Conservation (phyloP, 257 asterid species). For the Primulina huaijiensis region DNA sequence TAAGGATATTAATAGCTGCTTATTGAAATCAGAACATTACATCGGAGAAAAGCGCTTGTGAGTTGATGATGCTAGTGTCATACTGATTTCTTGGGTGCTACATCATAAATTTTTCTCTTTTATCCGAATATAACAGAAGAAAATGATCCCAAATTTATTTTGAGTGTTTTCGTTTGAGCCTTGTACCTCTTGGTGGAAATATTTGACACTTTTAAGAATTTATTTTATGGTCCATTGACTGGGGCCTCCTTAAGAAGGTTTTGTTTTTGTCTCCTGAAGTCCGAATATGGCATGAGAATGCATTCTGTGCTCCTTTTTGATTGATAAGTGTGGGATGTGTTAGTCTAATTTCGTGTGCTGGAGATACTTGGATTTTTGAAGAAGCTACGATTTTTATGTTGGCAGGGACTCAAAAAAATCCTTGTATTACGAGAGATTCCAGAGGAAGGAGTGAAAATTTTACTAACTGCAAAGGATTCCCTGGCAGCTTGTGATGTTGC, state of each 20-base stretch:
- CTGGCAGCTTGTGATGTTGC: constrained; percentile 91
- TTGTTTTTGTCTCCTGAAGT: background rate
- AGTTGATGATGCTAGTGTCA: background rate
- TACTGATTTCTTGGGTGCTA: background rate
- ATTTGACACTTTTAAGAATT: background rate
- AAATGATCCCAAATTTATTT: constrained; percentile 1
- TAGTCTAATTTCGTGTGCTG: constrained; percentile 19
- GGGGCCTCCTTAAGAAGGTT: background rate
- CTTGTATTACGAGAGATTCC: constrained; percentile 86
- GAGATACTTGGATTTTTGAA: constrained; percentile 15
- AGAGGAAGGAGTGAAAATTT: constrained; percentile 65
- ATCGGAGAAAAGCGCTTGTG: background rate
- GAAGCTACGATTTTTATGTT: constrained; percentile 15
- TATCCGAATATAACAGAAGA: background rate
- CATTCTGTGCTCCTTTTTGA: constrained; percentile 11
- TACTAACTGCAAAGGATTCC: constrained; percentile 68
- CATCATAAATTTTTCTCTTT: background rate
- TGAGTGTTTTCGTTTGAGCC: constrained; percentile 5
- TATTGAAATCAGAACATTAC: background rate
- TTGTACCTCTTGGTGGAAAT: background rate
- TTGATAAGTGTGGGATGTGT: background rate
- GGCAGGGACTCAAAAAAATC: constrained; percentile 70
- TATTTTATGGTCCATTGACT: background rate
- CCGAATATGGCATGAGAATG: background rate
- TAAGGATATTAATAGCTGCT: background rate